phyloP scores from a whole-genome alignment of 306 rosid species.

The Macrotyloma uniflorum region DNA sequence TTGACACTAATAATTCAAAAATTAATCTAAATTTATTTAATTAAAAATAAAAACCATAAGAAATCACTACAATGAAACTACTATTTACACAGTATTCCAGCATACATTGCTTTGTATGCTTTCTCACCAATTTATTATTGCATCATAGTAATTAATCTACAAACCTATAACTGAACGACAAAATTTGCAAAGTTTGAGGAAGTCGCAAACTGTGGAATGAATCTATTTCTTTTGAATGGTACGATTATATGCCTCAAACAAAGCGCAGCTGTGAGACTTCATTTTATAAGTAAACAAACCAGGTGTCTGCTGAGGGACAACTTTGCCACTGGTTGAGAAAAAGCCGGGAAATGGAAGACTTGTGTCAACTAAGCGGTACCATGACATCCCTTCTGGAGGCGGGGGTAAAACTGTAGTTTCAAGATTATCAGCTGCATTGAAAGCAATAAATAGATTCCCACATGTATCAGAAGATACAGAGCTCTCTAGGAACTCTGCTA shows the following conservation, averaged over 20 bases:
- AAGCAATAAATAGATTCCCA: constrained; percentile 68
- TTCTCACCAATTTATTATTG: constrained; percentile 22
- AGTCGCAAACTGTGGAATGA: background rate
- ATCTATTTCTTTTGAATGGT: constrained; percentile 19
- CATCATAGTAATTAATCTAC: constrained; percentile 10
- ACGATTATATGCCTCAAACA: constrained; percentile 63
- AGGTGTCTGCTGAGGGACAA: constrained; percentile 43
- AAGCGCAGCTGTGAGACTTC: constrained; percentile 74
- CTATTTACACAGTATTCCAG: constrained; percentile 4
- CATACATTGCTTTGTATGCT: background rate
- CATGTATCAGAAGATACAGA: constrained; percentile 38
- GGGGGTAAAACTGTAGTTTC: constrained; percentile 64
- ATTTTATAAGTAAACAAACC: constrained; percentile 51
- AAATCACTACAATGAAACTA: background rate
- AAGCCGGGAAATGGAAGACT: constrained; percentile 86
- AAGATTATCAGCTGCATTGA: constrained; percentile 67
- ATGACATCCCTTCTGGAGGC: constrained; percentile 59
- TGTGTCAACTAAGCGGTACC: constrained; percentile 79
- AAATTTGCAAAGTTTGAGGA: constrained; percentile 18
- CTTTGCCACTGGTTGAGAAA: constrained; percentile 59
- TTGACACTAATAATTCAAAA: background rate
- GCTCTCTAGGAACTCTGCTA: constrained; percentile 29
- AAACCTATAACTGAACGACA: constrained; percentile 9
- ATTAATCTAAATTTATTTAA: background rate
- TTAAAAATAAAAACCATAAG: constrained; percentile 4